Evolutionary conservation across 2,329 filamentous ascomycete genomes (phyloP).

Genomic region (Alternaria viburni): DNA sequence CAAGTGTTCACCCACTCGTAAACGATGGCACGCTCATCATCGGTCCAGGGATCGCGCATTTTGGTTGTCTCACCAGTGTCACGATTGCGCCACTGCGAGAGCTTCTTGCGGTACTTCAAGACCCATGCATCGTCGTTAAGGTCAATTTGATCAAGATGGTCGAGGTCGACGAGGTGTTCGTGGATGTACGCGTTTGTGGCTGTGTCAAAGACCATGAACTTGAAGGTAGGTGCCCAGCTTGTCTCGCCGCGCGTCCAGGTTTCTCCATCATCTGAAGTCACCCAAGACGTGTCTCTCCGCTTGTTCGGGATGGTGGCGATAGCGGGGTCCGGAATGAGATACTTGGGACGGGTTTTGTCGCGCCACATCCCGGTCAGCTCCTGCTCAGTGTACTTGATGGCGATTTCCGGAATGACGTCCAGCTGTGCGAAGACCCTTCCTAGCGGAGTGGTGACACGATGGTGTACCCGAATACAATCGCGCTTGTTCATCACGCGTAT

Average conservation of each 20-base stretch:
- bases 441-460: not conserved
- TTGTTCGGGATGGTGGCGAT: not conserved
- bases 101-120: not conserved
- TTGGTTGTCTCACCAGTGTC: not conserved
- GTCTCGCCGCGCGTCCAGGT: not conserved
- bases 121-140: not conserved
- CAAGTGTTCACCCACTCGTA: not conserved
- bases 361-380: not conserved
- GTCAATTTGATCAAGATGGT: not conserved
- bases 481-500: not conserved
- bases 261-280: not conserved
- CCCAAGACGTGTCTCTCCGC: not conserved
- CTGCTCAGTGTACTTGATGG: not conserved
- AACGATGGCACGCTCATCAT: not conserved
- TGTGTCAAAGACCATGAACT: slow-evolving; percentile 2
- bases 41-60: not conserved
- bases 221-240: not conserved
- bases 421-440: not conserved
- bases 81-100: not conserved
- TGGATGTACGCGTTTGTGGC: not conserved
- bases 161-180: not conserved
- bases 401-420: not conserved
- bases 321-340: not conserved
- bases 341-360: not conserved
- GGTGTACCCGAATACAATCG: not conserved